Evolutionary conservation across 1,284 basidiomycete genomes (phyloP), one percentile per base, ranked within the genome.

Genomic region (Malassezia dermatis): DNA sequence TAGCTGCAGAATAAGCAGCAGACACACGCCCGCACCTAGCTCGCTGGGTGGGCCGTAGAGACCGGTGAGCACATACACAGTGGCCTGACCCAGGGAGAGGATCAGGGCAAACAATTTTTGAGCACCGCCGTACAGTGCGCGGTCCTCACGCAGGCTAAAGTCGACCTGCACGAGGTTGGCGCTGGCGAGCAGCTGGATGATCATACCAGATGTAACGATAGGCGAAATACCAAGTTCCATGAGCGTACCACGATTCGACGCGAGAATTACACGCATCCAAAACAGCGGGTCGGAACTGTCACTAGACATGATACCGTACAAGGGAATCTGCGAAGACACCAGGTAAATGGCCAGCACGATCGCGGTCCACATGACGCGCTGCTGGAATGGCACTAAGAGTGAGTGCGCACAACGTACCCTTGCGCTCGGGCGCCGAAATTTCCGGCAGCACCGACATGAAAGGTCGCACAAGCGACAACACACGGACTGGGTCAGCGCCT

Each of bases 141-240:
- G 81, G 76, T 98, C 93, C 77, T 98, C 93, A 81, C 96, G 94
- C 73, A 98, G 79, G 62, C 84, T 84, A 75, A 95, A 96, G 79
- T 98, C 93, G 67, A 98, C 88, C 62, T 98, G 93, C 73, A 98
- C 87, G 69, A 98, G 80, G 78, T 91, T 95, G 48, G 94, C 93
- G 58, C 93, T 93, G 17, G 93, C 91, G 61, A 98, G 82, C 47
- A 98, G 84, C 78, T 98, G 93, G 88, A 98, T 96, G 78, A 96
- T 96, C 93, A 96, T 98, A 69, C 93, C 93, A 40, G 69, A 73
- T 12, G 93, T 98, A 72, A 98, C 84, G 75, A 96, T 94, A 54
- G 94, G 93, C 43, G 85, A 91, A 71, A 96, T 96, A 68, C 94
- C 93, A 58, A 98, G 84, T 78, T 98, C 93, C 93, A 96, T 98